These are phyloP conservation scores for Nannochloropsis gaditana DNA, from an alignment of 108 stramenopile genomes.

Conservation along the genomic window DNA sequence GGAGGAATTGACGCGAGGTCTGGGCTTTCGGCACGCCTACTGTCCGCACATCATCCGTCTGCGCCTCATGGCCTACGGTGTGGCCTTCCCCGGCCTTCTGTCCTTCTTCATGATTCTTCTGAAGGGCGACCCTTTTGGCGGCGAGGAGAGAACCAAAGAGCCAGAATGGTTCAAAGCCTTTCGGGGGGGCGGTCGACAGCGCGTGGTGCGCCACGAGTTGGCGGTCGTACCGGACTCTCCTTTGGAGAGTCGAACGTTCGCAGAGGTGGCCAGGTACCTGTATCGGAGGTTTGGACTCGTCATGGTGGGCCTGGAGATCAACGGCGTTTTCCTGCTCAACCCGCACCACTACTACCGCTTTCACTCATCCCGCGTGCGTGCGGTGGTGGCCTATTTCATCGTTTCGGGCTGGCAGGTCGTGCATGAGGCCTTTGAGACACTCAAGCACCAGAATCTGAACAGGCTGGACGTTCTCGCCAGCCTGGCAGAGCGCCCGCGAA, in stretches of 20 bases:
- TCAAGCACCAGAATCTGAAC: not conserved
- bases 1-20: not conserved
- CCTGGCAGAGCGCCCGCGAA: not conserved
- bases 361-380: not conserved
- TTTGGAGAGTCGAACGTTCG: not conserved
- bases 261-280: not conserved
- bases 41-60: slow-evolving; percentile 17
- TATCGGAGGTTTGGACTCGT: not conserved
- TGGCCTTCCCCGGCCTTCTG: not conserved
- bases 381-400: not conserved
- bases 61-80: not conserved
- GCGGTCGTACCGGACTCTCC: not conserved
- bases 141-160: not conserved
- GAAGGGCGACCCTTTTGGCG: slow-evolving; percentile 7
- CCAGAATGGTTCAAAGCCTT: not conserved
- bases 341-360: slow-evolving; percentile 1
- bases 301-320: not conserved
- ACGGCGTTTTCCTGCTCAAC: slow-evolving; percentile 2
- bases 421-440: not conserved
- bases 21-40: slow-evolving; percentile 1
- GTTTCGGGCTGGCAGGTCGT: not conserved
- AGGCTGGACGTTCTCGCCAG: not conserved
- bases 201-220: not conserved
- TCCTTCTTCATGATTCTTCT: slow-evolving; percentile 16
- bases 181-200: not conserved